These are phyloP conservation scores for Davidsoniella eucalypti DNA, from an alignment of 2,329 filamentous ascomycete species.

Conservation along the genomic window DNA sequence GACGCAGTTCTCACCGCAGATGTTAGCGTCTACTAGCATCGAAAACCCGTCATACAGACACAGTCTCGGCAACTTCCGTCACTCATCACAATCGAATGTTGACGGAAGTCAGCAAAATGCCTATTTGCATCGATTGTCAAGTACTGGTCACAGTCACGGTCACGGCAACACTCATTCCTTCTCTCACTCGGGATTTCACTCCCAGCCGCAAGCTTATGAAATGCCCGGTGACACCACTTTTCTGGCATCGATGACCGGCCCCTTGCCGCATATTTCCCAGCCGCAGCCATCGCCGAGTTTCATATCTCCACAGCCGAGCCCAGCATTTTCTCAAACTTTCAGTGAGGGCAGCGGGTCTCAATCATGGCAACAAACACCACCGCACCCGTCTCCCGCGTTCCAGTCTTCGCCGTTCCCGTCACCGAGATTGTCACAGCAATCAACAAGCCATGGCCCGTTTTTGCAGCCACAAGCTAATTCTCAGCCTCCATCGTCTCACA, in stretches of 20 bases:
- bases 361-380: constrained; percentile 2
- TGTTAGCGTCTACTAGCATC: neutral
- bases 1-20: neutral
- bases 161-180: neutral
- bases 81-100: neutral
- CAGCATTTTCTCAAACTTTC: neutral
- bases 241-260: neutral
- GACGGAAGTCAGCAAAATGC: neutral
- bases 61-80: neutral
- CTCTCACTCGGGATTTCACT: neutral
- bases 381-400: neutral
- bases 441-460: too few relatives aligned
- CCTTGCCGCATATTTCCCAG: neutral
- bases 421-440: neutral
- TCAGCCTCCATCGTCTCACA: too few relatives aligned
- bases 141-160: too few relatives aligned
- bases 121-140: neutral
- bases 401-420: constrained; percentile 3
- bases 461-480: neutral
- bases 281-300: neutral
- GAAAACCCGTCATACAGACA: too few relatives aligned
- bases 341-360: neutral
- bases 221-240: constrained; percentile 4
- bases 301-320: neutral
- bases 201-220: neutral